phyloP scores from a whole-genome alignment of 2,329 filamentous ascomycete species.

The Talaromyces atroroseus region DNA sequence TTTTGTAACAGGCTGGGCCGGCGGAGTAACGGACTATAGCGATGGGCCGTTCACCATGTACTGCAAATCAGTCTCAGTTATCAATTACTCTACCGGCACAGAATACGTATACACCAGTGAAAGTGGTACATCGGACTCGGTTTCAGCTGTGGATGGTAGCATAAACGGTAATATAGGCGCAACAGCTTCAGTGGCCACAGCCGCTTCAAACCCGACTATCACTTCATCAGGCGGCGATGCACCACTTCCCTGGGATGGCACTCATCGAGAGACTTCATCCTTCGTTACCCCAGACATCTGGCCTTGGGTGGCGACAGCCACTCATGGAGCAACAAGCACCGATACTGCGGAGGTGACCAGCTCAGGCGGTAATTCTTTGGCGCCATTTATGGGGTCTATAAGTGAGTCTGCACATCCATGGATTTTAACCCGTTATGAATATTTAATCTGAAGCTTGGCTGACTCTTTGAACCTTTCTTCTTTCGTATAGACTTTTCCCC shows the following conservation, averaged over 20 bases:
- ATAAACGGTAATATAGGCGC: conserved; percentile 60
- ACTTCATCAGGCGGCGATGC: conserved; percentile 51
- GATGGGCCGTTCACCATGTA: conserved; percentile 81
- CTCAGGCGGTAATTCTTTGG: conserved; percentile 67
- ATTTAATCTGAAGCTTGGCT: conserved; percentile 15
- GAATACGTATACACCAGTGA: conserved; percentile 77
- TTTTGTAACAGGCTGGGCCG: conserved; percentile 61
- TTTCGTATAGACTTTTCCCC: conserved; percentile 45
- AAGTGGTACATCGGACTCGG: conserved; percentile 74
- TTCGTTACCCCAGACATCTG: conserved; percentile 57
- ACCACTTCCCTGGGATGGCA: conserved; percentile 61
- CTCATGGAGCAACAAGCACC: conserved; percentile 18
- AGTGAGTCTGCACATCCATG: conserved; percentile 52
- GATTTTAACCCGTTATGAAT: conserved; percentile 13
- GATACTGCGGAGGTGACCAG: conserved; percentile 70
- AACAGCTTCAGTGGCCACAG: conserved; percentile 36
- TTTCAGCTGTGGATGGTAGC: conserved; percentile 70
- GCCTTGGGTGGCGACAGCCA: conserved; percentile 58
- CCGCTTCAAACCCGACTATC: conserved; percentile 59
- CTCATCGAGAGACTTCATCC: conserved; percentile 38
- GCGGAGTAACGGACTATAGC: conserved; percentile 77
- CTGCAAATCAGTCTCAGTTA: conserved; percentile 68
- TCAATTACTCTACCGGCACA: conserved; percentile 88
- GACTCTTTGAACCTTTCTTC: neutral
- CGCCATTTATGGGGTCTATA: conserved; percentile 62